phyloP scores from a whole-genome alignment of 345 rosid genomes.

The Citrus glauca region DNA sequence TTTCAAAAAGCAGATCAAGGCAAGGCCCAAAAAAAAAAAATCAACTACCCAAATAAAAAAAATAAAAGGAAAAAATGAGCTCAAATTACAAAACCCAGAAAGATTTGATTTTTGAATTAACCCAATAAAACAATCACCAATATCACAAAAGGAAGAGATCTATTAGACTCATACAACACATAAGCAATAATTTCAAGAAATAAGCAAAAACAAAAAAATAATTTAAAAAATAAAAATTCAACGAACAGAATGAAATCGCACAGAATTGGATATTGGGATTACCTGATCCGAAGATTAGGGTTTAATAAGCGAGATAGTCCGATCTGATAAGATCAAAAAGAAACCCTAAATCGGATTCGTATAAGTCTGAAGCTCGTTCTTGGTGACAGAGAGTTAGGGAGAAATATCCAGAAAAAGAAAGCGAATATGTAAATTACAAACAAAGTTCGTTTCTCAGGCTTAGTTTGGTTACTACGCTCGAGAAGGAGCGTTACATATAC shows the following conservation, averaged over 20 bases:
- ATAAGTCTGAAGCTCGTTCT: constrained; percentile 16
- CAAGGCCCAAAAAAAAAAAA: neutral
- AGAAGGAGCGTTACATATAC: neutral
- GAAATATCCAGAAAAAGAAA: too few species aligned
- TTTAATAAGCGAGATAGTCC: constrained; percentile 9
- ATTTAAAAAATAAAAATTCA: neutral
- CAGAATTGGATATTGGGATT: neutral
- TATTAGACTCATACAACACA: neutral
- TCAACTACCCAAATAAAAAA: neutral
- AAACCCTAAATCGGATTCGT: constrained; percentile 29
- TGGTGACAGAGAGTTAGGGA: neutral
- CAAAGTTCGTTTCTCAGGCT: neutral
- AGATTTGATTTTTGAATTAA: neutral
- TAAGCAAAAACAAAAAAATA: neutral
- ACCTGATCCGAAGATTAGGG: constrained; percentile 40
- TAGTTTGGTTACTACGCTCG: constrained; percentile 4
- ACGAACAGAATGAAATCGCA: neutral
- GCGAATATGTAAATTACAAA: neutral
- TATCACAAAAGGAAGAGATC: neutral
- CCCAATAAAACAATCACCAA: neutral
- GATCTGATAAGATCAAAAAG: neutral
- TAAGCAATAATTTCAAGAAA: neutral
- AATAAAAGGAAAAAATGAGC: neutral
- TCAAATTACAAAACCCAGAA: neutral
- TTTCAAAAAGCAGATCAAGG: neutral